Base-by-base conservation (phyloP, 2,329 filamentous ascomycete genomes). In the Colletotrichum sp. region DNA sequence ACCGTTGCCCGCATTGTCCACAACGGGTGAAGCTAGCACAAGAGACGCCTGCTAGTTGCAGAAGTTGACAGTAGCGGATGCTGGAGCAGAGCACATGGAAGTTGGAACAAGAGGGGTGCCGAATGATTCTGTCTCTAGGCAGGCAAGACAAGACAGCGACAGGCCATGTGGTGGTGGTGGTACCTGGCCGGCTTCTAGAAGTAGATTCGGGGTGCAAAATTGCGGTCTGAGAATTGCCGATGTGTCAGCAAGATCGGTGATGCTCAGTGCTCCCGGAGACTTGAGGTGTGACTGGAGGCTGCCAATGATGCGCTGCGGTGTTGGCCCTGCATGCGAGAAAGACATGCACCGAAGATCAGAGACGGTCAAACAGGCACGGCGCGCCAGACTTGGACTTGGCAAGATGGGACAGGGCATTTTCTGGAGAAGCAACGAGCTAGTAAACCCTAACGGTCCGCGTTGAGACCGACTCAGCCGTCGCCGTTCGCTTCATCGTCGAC, bases 361-460 rank as follows among this genome's bases (percentile, higher is more conserved):
- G 13, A 44, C 32, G 32, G 62, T 39, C 32, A 64, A 64, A n/a
- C 62, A 64, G 62, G 62, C 34, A 64, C 62, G 34, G 32, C 34
- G 24, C 34, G 55, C 60, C 36, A 68, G 49, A n/a, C 16, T 24
- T n/a, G 69, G 55, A 36, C 34, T n/a, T 30, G 24, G 70, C 72
- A 65, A 64, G 44, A 36, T 36, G 59, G 44, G 44, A 52, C 44
- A 52, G 44, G 44, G 36, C 34, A 34, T 55, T 34, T 65, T 55
- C 52, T 73, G 65, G 59, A 73, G 49, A 69, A 64, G 21, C 59
- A 34, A 52, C 60, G 34, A 71, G 71, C 63, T 63, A 26, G 44
- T 44, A 64, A 76, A 62, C 71, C 70, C 70, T 76, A 73, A 73
- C 24, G 65, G n/a, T 44, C 73, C 69, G 73, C 67, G 36, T 52